Evolutionary conservation across 345 rosid species (phyloP).

Genomic region (Eucalyptus curtisii): DNA sequence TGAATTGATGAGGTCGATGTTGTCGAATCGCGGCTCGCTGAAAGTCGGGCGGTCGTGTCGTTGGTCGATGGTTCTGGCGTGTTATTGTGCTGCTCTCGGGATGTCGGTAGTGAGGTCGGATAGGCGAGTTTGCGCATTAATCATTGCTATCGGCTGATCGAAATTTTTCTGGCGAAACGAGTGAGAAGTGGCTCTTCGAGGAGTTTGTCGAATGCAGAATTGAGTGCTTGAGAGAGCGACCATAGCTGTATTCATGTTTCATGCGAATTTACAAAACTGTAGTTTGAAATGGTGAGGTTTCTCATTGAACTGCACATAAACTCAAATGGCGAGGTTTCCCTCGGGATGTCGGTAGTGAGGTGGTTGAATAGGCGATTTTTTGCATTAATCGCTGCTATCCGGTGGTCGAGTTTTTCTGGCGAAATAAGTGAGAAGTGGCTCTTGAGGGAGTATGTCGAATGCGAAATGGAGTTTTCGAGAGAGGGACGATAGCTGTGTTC

Average conservation of each 20-base stretch:
- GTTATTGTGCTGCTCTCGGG: neutral
- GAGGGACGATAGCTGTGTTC: neutral
- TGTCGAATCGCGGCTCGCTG: neutral
- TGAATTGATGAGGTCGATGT: neutral
- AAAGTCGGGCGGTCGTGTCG: neutral
- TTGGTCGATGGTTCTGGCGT: neutral
- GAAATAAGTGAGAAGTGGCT: neutral
- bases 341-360: neutral
- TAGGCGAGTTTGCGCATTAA: neutral
- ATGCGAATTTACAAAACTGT: neutral
- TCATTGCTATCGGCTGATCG: neutral
- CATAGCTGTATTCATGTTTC: neutral
- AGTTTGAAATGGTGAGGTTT: neutral
- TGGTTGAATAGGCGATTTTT: neutral
- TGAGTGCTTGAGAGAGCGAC: neutral
- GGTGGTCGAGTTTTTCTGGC: neutral
- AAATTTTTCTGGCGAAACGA: neutral
- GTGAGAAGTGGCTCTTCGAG: neutral
- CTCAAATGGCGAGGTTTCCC: neutral
- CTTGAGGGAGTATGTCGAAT: neutral
- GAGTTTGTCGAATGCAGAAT: neutral
- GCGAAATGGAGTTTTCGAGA: neutral
- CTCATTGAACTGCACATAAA: neutral
- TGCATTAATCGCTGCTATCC: neutral
- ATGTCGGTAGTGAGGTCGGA: neutral